Evolutionary conservation across 225 moss, liverwort and hornwort species (phyloP), one percentile per base, ranked within the genome.

Genomic region (Neckera pumila): DNA sequence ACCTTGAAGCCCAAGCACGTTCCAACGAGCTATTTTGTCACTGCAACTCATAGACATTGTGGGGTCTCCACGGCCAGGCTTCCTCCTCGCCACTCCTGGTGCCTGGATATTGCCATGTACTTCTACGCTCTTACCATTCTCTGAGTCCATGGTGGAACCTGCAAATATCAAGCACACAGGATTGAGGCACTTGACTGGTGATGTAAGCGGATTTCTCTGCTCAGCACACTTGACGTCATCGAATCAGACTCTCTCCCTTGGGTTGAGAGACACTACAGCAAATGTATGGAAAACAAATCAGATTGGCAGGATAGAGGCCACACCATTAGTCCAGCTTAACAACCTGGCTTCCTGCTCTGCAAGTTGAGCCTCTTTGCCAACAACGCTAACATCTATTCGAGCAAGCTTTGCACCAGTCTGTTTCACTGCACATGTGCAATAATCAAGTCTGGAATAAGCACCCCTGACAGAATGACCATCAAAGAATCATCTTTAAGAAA

Each of bases 1-100:
- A 98, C 96, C 99, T 96, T 99, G 99, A 88, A 97, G 90, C 18
- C 99, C 99, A 62, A 97, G 87, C 66, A 97, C 94, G 92, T 97
- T 99, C 99, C 99, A 99, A 66, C 97, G 94, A 67, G 95, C 96
- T 83, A 99, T 94, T 92, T 99, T 97, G 86, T 99, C 99, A 93
- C 99, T 99, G 93, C 99, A 99, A 83, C 97, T 99, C 99, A 99
- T 97, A 67, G 96, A 99, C 89, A 99, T 91, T 60, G 99, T 99
- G 63, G 96, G 94, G 89, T 99, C 97, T 75, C 97, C 99, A 89
- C 99, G 92, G 63, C 99, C 99, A 65, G 97, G 99, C 80, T 99
- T 99, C 86, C 96, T 96, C 90, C 99, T 94, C 67, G 93, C 95
- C 91, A 95, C 89, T 88, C 95, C 99, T 82, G 88, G 86, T 63